phyloP scores from a whole-genome alignment of 768 basidiomycete genomes.

The Lentinula guzmanii region DNA sequence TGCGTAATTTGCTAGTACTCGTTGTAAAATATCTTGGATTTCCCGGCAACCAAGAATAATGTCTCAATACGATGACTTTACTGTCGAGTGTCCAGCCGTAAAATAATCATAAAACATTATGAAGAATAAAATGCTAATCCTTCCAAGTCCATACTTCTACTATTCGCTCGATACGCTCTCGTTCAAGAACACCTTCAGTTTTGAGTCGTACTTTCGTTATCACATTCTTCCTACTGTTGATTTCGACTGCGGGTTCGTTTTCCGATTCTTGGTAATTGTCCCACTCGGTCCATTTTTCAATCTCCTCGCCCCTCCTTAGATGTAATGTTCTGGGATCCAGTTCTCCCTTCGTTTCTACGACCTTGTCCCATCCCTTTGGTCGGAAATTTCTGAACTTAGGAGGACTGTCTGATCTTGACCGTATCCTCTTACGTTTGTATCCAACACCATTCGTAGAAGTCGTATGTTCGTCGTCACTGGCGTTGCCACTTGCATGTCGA shows the following conservation, averaged over 20 bases:
- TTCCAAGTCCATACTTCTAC: constrained; percentile 67
- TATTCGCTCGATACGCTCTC: constrained; percentile 64
- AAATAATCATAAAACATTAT: neutral
- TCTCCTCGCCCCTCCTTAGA: constrained; percentile 29
- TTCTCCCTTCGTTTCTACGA: constrained; percentile 36
- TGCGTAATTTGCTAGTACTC: constrained; percentile 66
- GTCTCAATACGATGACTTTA: neutral
- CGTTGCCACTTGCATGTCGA: constrained; percentile 50
- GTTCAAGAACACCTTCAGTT: constrained; percentile 45
- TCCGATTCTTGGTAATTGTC: constrained; percentile 24
- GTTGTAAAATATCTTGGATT: neutral
- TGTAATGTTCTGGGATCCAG: constrained; percentile 31
- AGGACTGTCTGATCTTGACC: constrained; percentile 18
- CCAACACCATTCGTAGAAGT: constrained; percentile 14
- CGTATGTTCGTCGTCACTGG: constrained; percentile 63
- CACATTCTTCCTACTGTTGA: constrained; percentile 39
- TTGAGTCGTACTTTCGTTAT: constrained; percentile 56
- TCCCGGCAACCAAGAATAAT: neutral
- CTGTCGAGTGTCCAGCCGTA: neutral
- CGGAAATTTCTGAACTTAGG: constrained; percentile 58
- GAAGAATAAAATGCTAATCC: neutral
- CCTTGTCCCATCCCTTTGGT: constrained; percentile 60
- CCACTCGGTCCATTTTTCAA: constrained; percentile 36
- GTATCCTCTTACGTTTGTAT: constrained; percentile 32
- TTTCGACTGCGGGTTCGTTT: constrained; percentile 29